These are phyloP conservation scores for Sarocladium strictum DNA, from an alignment of 2,329 filamentous ascomycete genomes.

Conservation along the genomic window DNA sequence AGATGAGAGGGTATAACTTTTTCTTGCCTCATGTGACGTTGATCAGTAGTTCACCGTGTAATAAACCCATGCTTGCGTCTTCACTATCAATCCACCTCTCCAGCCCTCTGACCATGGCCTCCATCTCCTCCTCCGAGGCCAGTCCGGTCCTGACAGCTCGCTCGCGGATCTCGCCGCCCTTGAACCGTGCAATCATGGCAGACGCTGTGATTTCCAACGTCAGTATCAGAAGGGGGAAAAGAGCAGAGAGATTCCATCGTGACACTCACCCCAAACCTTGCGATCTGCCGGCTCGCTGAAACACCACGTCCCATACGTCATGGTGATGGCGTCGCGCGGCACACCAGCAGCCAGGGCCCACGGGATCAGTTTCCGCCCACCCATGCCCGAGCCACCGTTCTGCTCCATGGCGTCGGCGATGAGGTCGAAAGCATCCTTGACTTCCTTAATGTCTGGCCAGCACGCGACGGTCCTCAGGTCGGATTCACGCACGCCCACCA, in stretches of 20 bases:
- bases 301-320: slow-evolving; percentile 24
- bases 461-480: slow-evolving; percentile 24
- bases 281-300: slow-evolving; percentile 20
- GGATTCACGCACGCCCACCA: slow-evolving; percentile 30
- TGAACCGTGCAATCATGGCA: slow-evolving; percentile 20
- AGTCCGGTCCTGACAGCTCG: slow-evolving; percentile 20
- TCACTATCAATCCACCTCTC: slow-evolving; percentile 19
- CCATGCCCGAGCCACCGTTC: slow-evolving; percentile 21
- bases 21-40: not conserved
- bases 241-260: not conserved
- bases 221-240: not conserved
- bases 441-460: slow-evolving; percentile 20
- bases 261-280: slow-evolving; percentile 20
- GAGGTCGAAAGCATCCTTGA: slow-evolving; percentile 20
- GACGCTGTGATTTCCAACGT: slow-evolving; percentile 14
- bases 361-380: slow-evolving; percentile 21
- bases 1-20: not conserved
- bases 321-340: slow-evolving; percentile 16
- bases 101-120: slow-evolving; percentile 23
- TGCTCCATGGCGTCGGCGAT: slow-evolving; percentile 15
- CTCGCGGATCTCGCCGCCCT: slow-evolving; percentile 17
- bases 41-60: slow-evolving; percentile 23
- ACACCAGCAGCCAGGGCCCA: slow-evolving; percentile 21
- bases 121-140: slow-evolving; percentile 19
- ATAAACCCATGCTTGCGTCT: slow-evolving; percentile 22